These are phyloP conservation scores for Podila epicladia DNA, from an alignment of 192 early-diverging fungal genomes.

Conservation along the genomic window DNA sequence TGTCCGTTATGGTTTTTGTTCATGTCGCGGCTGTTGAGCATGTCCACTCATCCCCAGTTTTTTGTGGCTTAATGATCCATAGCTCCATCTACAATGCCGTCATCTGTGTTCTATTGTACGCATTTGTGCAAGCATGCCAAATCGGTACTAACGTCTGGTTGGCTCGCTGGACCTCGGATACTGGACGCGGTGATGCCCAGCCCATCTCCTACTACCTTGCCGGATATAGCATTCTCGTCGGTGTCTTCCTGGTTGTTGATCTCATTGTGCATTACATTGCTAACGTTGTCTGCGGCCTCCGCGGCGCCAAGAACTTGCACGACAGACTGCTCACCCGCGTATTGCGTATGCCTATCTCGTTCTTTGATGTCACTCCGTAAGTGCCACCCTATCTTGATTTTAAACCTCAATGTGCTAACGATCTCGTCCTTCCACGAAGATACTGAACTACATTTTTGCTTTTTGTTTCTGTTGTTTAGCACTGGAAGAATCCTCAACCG, in stretches of 20 bases:
- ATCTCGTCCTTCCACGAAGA: no score
- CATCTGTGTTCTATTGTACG: conserved; percentile 16
- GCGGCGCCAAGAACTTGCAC: conserved; percentile 48
- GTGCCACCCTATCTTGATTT: conserved; percentile 3
- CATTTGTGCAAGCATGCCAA: conserved; percentile 14
- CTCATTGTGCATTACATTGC: conserved; percentile 18
- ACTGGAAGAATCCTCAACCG: conserved; percentile 88
- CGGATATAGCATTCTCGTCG: conserved; percentile 17
- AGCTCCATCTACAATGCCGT: conserved; percentile 21
- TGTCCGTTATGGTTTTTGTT: neutral
- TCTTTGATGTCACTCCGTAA: conserved; percentile 81
- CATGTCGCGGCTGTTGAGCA: neutral
- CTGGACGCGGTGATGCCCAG: conserved; percentile 9
- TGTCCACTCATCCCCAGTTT: conserved; percentile 54
- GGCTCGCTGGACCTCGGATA: conserved; percentile 26
- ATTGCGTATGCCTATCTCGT: conserved; percentile 68
- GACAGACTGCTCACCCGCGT: conserved; percentile 35
- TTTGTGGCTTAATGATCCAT: conserved; percentile 13
- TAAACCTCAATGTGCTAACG: neutral
- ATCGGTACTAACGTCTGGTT: conserved; percentile 40
- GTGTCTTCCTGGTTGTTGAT: conserved; percentile 21
- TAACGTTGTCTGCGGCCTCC: conserved; percentile 39
- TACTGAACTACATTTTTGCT: neutral
- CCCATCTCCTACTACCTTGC: conserved; percentile 24
- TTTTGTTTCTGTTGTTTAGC: conserved; percentile 51